Conservation (phyloP, 2,329 filamentous ascomycete genomes). For the Microsporum canis region DNA sequence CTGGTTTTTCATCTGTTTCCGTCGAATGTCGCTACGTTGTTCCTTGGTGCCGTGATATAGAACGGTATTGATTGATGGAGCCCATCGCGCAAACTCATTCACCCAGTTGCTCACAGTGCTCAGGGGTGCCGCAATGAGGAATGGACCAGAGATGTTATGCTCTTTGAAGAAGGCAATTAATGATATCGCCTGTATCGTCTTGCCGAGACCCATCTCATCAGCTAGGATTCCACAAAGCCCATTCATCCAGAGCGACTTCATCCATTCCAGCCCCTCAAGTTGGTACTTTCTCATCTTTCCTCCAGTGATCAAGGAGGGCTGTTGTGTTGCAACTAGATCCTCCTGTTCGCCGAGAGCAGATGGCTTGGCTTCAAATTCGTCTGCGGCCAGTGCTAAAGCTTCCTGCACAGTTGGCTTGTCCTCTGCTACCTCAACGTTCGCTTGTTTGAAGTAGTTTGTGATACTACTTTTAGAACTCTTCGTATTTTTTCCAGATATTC, state of each 20-base stretch:
- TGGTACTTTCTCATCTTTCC: slow-evolving; percentile 93
- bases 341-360: slow-evolving; percentile 52
- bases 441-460: slow-evolving; percentile 50
- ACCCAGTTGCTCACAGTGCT: slow-evolving; percentile 95
- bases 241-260: slow-evolving; percentile 72
- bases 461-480: slow-evolving; percentile 35
- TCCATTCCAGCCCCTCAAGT: slow-evolving; percentile 87
- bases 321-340: slow-evolving; percentile 64
- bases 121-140: slow-evolving; percentile 78
- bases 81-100: slow-evolving; percentile 84
- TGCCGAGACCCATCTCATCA: slow-evolving; percentile 89
- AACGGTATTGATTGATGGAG: slow-evolving; percentile 73
- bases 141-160: slow-evolving; percentile 76
- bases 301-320: slow-evolving; percentile 73
- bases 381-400: slow-evolving; percentile 47
- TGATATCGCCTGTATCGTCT: slow-evolving; percentile 84
- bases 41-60: slow-evolving; percentile 80
- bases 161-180: slow-evolving; percentile 80
- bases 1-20: slow-evolving; percentile 53
- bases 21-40: slow-evolving; percentile 65
- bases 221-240: slow-evolving; percentile 84
- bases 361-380: slow-evolving; percentile 47
- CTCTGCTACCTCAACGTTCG: slow-evolving; percentile 43
- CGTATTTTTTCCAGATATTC: slow-evolving; percentile 20
- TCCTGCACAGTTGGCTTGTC: slow-evolving; percentile 45